Evolutionary conservation across 2,329 filamentous ascomycete genomes (phyloP).

Genomic region (Pseudonectria buxi): DNA sequence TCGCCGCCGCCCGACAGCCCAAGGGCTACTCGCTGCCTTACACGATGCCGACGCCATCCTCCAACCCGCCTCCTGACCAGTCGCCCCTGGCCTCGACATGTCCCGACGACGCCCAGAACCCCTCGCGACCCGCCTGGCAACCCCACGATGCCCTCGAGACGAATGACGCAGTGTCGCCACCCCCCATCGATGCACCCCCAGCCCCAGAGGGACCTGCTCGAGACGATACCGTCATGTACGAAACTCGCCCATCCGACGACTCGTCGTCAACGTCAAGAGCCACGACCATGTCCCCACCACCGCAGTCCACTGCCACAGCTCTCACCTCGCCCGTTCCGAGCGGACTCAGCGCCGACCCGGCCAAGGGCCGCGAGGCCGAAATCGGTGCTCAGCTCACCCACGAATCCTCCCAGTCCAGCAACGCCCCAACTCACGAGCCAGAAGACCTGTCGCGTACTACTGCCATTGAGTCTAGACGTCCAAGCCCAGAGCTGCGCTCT

Average conservation of each 20-base stretch:
- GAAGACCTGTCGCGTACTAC: conserved; percentile 11
- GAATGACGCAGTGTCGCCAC: conserved; percentile 16
- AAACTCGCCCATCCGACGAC: conserved; percentile 21
- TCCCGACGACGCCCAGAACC: conserved; percentile 34
- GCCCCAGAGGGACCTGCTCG: conserved; percentile 13
- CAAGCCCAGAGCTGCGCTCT: conserved; percentile 15
- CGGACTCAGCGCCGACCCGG: conserved; percentile 22
- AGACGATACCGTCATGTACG: conserved; percentile 20
- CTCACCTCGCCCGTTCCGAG: conserved; percentile 28
- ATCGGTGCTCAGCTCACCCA: conserved; percentile 17
- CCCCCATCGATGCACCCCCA: conserved; percentile 12
- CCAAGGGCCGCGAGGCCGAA: conserved; percentile 29
- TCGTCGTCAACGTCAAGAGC: conserved; percentile 29
- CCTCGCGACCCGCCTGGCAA: conserved; percentile 19
- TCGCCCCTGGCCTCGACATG: conserved; percentile 35
- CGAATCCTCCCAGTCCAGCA: conserved; percentile 14
- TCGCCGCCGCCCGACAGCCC: conserved; percentile 13
- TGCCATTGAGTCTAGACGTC: conserved; percentile 8
- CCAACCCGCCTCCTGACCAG: conserved; percentile 32
- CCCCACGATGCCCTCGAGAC: conserved; percentile 14
- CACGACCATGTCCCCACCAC: conserved; percentile 38
- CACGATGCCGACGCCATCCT: conserved; percentile 42
- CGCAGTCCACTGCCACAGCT: conserved; percentile 28
- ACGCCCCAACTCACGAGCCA: conserved; percentile 11
- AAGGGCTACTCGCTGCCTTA: conserved; percentile 4